phyloP scores from a whole-genome alignment of 2,329 filamentous ascomycete genomes.

The Talaromyces islandicus region DNA sequence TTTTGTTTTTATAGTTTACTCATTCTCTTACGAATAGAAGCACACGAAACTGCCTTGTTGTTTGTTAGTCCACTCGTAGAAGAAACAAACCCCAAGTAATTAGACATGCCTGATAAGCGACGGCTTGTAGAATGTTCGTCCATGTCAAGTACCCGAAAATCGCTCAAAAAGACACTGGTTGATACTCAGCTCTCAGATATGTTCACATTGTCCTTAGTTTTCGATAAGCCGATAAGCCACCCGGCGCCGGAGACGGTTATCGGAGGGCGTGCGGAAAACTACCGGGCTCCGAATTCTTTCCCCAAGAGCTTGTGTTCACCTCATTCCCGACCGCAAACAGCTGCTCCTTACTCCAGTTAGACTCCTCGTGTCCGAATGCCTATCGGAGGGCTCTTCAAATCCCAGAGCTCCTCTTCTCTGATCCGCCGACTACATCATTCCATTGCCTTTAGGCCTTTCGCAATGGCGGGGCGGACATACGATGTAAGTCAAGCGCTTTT shows the following conservation, averaged over 20 bases:
- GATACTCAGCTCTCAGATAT: no score
- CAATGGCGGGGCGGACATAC: conserved; percentile 33
- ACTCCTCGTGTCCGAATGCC: not conserved
- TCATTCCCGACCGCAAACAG: not conserved
- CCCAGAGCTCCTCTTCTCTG: conserved; percentile 13
- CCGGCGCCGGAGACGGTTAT: not conserved
- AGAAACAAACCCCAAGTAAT: not conserved
- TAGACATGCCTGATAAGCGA: not conserved
- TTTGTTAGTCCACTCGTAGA: not conserved
- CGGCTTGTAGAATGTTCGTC: no score
- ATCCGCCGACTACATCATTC: conserved; percentile 20
- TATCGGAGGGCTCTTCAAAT: conserved; percentile 14
- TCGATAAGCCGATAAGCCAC: not conserved
- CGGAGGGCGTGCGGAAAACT: not conserved
- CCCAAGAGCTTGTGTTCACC: conserved; percentile 20
- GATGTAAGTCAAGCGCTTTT: conserved; percentile 21
- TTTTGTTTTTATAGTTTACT: not conserved
- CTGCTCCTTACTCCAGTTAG: not conserved
- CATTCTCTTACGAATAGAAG: not conserved
- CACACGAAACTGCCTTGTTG: not conserved
- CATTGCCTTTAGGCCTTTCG: conserved; percentile 24
- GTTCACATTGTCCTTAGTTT: not conserved
- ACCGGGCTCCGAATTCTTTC: not conserved
- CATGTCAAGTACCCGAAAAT: no score
- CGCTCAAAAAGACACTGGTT: no score